Conservation (phyloP, 176 grass and related monocot genomes). For the Lolium rigidum region DNA sequence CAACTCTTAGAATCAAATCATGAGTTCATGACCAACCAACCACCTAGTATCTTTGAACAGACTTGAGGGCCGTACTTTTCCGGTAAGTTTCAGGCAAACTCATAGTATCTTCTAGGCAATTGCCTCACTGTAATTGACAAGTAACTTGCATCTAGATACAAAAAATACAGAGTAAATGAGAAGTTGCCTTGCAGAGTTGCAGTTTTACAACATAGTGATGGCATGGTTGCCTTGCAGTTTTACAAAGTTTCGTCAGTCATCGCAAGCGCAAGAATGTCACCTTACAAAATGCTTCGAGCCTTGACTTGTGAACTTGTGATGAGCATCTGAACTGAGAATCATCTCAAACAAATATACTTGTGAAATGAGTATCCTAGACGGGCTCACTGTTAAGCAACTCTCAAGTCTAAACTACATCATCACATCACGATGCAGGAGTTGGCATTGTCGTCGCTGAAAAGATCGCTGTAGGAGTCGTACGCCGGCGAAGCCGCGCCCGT, state of each 20-base stretch:
- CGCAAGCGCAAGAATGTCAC: neutral
- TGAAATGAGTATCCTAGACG: neutral
- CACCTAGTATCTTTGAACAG: neutral
- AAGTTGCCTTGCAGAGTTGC: neutral
- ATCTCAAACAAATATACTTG: neutral
- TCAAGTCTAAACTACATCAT: neutral
- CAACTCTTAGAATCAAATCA: too few species aligned
- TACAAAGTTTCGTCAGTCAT: conserved; percentile 5
- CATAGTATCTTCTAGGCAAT: neutral
- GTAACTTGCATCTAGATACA: neutral
- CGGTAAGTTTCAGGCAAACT: neutral
- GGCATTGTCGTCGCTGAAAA: conserved; percentile 62
- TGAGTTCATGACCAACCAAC: neutral
- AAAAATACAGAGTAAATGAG: neutral
- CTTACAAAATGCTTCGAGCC: conserved; percentile 27
- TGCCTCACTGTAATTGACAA: neutral
- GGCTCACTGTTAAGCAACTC: neutral
- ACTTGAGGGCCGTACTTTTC: neutral
- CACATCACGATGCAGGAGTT: conserved; percentile 57
- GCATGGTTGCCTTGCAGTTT: neutral
- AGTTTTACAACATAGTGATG: neutral
- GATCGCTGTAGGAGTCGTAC: conserved; percentile 19
- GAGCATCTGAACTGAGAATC: conserved; percentile 12
- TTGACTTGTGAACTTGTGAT: neutral
- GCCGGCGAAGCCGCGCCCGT: neutral